Evolutionary conservation across 306 rosid genomes (phyloP).

Genomic region (Lablab purpureus): DNA sequence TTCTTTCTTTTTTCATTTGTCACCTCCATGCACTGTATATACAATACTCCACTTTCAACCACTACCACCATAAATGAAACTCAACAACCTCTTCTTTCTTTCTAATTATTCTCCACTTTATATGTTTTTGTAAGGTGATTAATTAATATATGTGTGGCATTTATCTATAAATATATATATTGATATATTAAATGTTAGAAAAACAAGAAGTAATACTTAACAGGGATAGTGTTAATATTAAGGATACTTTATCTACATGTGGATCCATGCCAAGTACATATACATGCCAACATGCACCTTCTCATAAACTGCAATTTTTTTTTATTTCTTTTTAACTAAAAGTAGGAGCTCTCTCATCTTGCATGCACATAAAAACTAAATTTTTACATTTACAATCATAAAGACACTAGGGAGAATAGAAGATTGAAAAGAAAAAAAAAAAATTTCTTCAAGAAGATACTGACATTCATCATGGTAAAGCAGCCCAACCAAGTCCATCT

Average conservation of each 20-base stretch:
- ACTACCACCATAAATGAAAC: constrained; percentile 44
- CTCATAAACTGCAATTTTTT: constrained; percentile 24
- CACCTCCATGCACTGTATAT: neutral
- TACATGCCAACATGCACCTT: constrained; percentile 19
- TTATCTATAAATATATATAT: neutral
- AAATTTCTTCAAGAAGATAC: constrained; percentile 36
- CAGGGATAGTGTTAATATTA: neutral
- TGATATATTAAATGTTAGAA: neutral
- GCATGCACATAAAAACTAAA: constrained; percentile 51
- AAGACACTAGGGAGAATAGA: constrained; percentile 5
- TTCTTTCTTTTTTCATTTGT: constrained; percentile 16
- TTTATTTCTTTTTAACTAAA: constrained; percentile 37
- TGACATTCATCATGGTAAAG: constrained; percentile 49
- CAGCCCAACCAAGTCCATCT: constrained; percentile 37
- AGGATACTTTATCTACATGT: constrained; percentile 19
- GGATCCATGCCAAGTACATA: neutral
- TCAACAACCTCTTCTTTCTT: neutral
- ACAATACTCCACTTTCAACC: constrained; percentile 47
- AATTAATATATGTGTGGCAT: neutral
- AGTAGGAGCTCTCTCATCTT: constrained; percentile 46
- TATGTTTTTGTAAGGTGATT: constrained; percentile 1
- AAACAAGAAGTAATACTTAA: neutral
- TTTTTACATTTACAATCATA: constrained; percentile 57
- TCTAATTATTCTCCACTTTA: neutral
- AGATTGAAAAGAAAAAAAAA: constrained; percentile 41